Evolutionary conservation across 2,329 filamentous ascomycete genomes (phyloP).

Genomic region (Sarocladium strictum): DNA sequence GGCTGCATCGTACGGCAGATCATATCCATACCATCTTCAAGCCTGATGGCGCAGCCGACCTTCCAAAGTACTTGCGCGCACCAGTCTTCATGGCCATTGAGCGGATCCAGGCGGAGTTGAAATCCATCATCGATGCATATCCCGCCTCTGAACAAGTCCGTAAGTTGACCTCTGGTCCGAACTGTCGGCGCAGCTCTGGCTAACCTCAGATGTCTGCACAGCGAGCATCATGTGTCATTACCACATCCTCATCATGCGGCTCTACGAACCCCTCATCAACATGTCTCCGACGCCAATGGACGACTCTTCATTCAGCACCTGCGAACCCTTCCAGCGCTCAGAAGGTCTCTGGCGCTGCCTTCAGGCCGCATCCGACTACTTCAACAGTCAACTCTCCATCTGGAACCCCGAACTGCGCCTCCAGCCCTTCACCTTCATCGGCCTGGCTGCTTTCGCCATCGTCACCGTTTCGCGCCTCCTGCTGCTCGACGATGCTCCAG

Average conservation of each 20-base stretch:
- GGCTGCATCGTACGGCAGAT: slow-evolving; percentile 27
- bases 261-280: slow-evolving; percentile 2
- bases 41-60: neutral
- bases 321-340: neutral
- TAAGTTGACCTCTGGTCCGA: neutral
- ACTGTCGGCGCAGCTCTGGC: too few relatives aligned
- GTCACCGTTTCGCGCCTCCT: slow-evolving; percentile 30
- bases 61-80: neutral
- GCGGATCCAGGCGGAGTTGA: neutral
- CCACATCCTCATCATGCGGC: neutral
- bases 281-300: neutral
- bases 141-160: neutral
- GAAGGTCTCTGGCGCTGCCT: neutral
- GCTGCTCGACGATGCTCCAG: slow-evolving; percentile 24
- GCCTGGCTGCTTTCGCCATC: slow-evolving; percentile 23
- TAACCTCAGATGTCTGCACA: too few relatives aligned
- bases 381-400: neutral
- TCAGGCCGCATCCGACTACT: neutral
- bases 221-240: neutral
- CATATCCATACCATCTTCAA: slow-evolving; percentile 20
- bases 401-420: neutral
- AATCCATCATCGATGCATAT: neutral
- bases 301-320: neutral
- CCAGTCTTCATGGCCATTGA: slow-evolving; percentile 2
- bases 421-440: neutral